A percentile compares a stretch with the other conserved stretches of the same genome.
phyloP scores from a whole-genome alignment of 192 early-diverging fungal genomes.

The Linnemannia schmuckeri region DNA sequence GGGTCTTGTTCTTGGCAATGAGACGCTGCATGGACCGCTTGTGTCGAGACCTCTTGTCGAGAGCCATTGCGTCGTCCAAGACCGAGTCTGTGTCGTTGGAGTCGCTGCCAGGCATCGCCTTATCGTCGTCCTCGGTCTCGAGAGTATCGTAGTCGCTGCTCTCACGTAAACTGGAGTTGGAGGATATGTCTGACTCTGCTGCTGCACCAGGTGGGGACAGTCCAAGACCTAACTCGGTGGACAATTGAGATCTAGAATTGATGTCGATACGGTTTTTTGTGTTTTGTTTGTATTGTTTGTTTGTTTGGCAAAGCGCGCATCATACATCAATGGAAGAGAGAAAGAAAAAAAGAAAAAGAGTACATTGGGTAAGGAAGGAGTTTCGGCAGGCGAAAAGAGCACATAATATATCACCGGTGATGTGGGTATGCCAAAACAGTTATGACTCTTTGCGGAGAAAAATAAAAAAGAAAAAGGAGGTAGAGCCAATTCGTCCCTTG shows the following conservation, averaged over 20 bases:
- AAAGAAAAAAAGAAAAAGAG: neutral
- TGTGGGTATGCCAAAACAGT: neutral
- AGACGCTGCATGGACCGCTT: conserved; percentile 46
- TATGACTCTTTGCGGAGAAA: conserved; percentile 6
- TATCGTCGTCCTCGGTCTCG: conserved; percentile 37
- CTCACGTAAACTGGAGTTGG: conserved; percentile 29
- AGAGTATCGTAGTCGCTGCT: conserved; percentile 35
- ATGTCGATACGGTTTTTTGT: neutral
- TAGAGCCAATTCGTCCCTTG: neutral
- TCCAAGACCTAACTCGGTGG: neutral
- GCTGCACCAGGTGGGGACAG: neutral
- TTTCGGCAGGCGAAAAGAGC: neutral
- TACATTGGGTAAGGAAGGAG: neutral
- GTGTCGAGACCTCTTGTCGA: conserved; percentile 34
- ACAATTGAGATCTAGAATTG: conserved; percentile 1
- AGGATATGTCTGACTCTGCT: conserved; percentile 27
- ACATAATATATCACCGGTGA: neutral
- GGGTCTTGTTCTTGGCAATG: conserved; percentile 44
- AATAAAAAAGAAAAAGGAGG: neutral
- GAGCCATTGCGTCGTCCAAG: conserved; percentile 24
- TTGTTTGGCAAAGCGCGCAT: neutral
- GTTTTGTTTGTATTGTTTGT: neutral
- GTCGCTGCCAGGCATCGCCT: conserved; percentile 31
- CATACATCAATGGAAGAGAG: neutral
- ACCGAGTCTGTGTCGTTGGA: conserved; percentile 39